These are phyloP conservation scores for Globisporangium uncinulatum DNA, from an alignment of 352 stramenopile species.

Conservation along the genomic window DNA sequence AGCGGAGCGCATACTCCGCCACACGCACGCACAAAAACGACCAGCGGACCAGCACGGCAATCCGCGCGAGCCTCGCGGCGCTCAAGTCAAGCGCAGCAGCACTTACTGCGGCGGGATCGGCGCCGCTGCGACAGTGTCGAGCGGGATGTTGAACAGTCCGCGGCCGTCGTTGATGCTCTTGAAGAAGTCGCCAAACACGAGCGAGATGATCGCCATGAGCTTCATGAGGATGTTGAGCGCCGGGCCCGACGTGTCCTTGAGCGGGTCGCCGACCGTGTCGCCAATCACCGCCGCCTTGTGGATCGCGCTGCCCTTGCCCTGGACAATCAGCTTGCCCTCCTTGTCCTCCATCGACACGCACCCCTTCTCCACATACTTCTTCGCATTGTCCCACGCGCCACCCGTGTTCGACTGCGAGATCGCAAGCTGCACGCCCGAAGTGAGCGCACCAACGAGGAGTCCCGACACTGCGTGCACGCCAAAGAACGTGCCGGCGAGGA, in stretches of 20 bases:
- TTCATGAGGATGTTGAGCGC: slow-evolving; percentile 99
- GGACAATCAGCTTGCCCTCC: slow-evolving; percentile 87
- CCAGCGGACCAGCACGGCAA: too few relatives aligned
- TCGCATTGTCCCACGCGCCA: slow-evolving; percentile 99
- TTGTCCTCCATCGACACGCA: slow-evolving; percentile 88
- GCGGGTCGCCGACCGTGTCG: slow-evolving; percentile 99
- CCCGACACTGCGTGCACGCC: slow-evolving; percentile 97
- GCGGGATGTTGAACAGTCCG: slow-evolving; percentile 89
- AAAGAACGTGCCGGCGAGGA: slow-evolving; percentile 98
- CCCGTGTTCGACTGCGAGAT: slow-evolving; percentile 99
- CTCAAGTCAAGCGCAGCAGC: too few relatives aligned
- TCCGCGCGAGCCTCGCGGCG: too few relatives aligned
- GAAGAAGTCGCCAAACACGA: slow-evolving; percentile 99
- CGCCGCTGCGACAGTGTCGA: slow-evolving; percentile 3
- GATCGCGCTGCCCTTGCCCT: slow-evolving; percentile 95
- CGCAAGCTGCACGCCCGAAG: slow-evolving; percentile 96
- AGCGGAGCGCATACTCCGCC: background rate
- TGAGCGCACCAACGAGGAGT: slow-evolving; percentile 94
- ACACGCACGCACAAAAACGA: background rate
- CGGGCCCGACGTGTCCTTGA: slow-evolving; percentile 99
- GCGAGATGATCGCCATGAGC: slow-evolving; percentile 98
- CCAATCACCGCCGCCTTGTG: slow-evolving; percentile 97
- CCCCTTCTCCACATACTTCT: slow-evolving; percentile 99
- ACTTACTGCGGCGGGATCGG: slow-evolving; percentile 7
- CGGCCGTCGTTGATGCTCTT: slow-evolving; percentile 95